A percentile compares a stretch with the other conserved stretches of the same genome.
phyloP scores from a whole-genome alignment of 495 filamentous ascomycete species.

The Immersiella caudata region DNA sequence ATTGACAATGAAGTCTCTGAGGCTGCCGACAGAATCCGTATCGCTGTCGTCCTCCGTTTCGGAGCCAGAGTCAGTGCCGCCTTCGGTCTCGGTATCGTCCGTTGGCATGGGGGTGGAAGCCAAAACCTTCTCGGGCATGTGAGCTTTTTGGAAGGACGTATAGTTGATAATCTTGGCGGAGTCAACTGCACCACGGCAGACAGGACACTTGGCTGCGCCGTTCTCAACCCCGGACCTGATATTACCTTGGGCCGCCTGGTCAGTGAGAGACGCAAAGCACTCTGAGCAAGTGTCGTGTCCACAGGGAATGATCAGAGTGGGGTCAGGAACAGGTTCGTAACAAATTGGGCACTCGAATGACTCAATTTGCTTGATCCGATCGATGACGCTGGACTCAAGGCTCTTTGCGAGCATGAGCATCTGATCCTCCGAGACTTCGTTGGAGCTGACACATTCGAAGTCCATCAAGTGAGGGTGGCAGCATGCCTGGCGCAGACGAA shows the following conservation, averaged over 20 bases:
- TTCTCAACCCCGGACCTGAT: conserved; percentile 62
- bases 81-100: conserved; percentile 40
- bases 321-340: conserved; percentile 72
- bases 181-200: conserved; percentile 68
- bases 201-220: conserved; percentile 68
- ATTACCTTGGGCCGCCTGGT: conserved; percentile 52
- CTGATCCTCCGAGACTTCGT: conserved; percentile 51
- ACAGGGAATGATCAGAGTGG: conserved; percentile 81
- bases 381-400: conserved; percentile 63
- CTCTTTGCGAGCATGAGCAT: conserved; percentile 67
- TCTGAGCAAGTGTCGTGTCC: conserved; percentile 81
- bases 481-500: conserved; percentile 89
- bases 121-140: conserved; percentile 56
- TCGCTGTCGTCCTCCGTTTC: conserved; percentile 48
- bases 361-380: conserved; percentile 64
- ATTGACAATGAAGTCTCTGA: conserved; percentile 61
- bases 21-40: conserved; percentile 47
- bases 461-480: conserved; percentile 92
- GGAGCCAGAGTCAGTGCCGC: conserved; percentile 41
- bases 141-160: conserved; percentile 71
- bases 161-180: conserved; percentile 73
- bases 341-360: conserved; percentile 77
- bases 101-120: conserved; percentile 14
- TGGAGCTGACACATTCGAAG: conserved; percentile 59
- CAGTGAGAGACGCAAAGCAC: conserved; percentile 75